A percentile compares a stretch with the other conserved stretches of the same genome.
Evolutionary conservation across 2,329 filamentous ascomycete genomes (phyloP).

Genomic region (Paracoccidioides brasiliensis): DNA sequence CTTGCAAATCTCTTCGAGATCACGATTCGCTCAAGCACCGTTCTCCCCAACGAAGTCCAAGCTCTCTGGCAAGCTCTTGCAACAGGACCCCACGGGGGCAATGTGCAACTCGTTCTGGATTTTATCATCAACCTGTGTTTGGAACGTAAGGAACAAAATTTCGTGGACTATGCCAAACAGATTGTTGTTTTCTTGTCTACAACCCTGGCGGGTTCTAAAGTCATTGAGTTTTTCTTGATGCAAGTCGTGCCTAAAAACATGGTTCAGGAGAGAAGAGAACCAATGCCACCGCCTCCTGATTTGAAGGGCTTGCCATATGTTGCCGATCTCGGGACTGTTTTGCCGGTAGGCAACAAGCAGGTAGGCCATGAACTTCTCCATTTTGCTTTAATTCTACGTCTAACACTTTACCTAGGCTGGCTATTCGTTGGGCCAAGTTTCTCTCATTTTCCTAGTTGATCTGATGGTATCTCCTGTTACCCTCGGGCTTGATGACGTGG

Average conservation of each 20-base stretch:
- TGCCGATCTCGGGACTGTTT: slow-evolving; percentile 63
- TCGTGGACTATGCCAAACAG: slow-evolving; percentile 95
- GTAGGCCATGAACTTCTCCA: slow-evolving; percentile 21
- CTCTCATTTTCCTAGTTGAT: slow-evolving; percentile 86
- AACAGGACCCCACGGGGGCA: slow-evolving; percentile 81
- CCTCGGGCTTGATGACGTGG: slow-evolving; percentile 64
- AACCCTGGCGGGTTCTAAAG: slow-evolving; percentile 70
- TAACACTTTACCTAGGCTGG: slow-evolving; percentile 42
- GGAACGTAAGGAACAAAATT: slow-evolving; percentile 91
- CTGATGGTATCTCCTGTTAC: slow-evolving; percentile 87
- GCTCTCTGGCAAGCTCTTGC: slow-evolving; percentile 94
- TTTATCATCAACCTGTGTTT: slow-evolving; percentile 93
- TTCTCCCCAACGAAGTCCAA: slow-evolving; percentile 90
- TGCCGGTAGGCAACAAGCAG: slow-evolving; percentile 83
- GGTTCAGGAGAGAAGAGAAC: slow-evolving; percentile 75
- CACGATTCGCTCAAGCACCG: slow-evolving; percentile 79
- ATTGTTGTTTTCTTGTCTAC: slow-evolving; percentile 93
- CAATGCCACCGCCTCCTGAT: slow-evolving; percentile 53
- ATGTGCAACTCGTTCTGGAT: slow-evolving; percentile 85
- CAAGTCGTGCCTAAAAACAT: slow-evolving; percentile 93
- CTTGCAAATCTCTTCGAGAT: slow-evolving; percentile 92
- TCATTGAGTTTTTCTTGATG: slow-evolving; percentile 83
- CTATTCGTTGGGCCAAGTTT: slow-evolving; percentile 83
- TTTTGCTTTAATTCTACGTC: slow-evolving; percentile 2
- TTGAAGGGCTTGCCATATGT: slow-evolving; percentile 69